Evolutionary conservation across 2,329 filamentous ascomycete species (phyloP).

Genomic region (Alternaria sp.): DNA sequence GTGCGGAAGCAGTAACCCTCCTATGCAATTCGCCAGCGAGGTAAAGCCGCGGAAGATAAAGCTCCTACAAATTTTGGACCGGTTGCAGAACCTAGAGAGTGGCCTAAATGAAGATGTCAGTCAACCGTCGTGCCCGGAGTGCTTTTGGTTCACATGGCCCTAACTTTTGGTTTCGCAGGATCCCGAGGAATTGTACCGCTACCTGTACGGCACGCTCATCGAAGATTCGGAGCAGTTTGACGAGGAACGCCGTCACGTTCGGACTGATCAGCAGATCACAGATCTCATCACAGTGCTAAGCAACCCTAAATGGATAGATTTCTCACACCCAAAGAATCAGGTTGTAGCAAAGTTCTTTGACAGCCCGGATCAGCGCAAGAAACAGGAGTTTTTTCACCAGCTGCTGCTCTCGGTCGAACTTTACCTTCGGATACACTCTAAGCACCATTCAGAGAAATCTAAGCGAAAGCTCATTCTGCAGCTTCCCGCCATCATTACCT

Average conservation of each 20-base stretch:
- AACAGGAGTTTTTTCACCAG: slow-evolving; percentile 77
- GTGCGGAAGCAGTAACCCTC: slow-evolving; percentile 64
- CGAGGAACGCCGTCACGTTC: slow-evolving; percentile 62
- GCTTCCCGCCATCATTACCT: slow-evolving; percentile 74
- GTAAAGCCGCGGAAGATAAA: slow-evolving; percentile 68
- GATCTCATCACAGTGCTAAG: slow-evolving; percentile 75
- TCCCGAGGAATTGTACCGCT: slow-evolving; percentile 57
- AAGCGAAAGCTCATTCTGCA: slow-evolving; percentile 71
- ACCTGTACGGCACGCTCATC: slow-evolving; percentile 73
- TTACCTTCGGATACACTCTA: slow-evolving; percentile 72
- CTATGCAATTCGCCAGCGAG: slow-evolving; percentile 67
- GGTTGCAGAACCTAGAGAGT: slow-evolving; percentile 52
- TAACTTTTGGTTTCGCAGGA: slow-evolving; percentile 49
- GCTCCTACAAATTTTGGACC: slow-evolving; percentile 58
- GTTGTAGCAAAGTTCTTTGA: slow-evolving; percentile 77
- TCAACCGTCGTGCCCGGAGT: slow-evolving; percentile 26
- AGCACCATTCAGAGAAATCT: slow-evolving; percentile 66
- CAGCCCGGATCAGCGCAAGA: slow-evolving; percentile 64
- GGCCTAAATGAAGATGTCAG: slow-evolving; percentile 55
- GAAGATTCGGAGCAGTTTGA: slow-evolving; percentile 70
- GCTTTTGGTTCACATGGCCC: slow-evolving; percentile 29
- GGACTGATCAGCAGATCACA: slow-evolving; percentile 74
- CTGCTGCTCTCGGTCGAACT: slow-evolving; percentile 77
- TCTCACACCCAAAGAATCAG: slow-evolving; percentile 73
- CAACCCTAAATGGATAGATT: slow-evolving; percentile 76